Evolutionary conservation across 148 eudicot genomes (phyloP).

Genomic region (Fagopyrum homotropicum): DNA sequence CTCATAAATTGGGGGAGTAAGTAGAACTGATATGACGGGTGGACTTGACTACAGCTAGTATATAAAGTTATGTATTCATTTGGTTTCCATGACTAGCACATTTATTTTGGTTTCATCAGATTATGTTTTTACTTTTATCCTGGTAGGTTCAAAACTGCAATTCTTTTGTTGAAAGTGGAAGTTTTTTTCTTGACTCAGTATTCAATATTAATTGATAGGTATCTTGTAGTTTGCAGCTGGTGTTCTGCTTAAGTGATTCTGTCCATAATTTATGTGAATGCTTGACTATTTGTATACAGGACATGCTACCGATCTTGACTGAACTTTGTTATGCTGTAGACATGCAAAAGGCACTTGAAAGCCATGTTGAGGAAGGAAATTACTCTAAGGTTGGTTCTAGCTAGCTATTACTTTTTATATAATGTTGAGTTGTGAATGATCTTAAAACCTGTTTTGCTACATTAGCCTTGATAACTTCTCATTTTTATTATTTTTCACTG

Average conservation of each 20-base stretch:
- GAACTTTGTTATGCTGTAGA: conserved; percentile 58
- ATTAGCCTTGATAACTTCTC: background rate
- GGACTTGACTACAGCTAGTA: background rate
- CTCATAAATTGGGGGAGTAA: too few species aligned
- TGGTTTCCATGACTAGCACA: background rate
- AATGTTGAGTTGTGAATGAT: too few species aligned
- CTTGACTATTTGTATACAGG: conserved; percentile 38
- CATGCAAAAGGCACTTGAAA: conserved; percentile 76
- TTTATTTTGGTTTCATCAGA: too few species aligned
- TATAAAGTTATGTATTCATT: background rate
- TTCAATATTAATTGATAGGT: background rate
- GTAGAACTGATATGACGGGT: background rate
- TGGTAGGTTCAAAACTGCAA: background rate
- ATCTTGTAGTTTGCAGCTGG: background rate
- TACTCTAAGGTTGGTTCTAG: conserved; percentile 55
- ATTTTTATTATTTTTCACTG: background rate
- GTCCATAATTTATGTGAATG: conserved; percentile 6
- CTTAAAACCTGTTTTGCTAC: background rate
- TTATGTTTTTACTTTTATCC: background rate
- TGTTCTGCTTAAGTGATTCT: background rate
- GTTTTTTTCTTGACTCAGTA: background rate
- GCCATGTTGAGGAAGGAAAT: conserved; percentile 69
- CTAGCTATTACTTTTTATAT: too few species aligned
- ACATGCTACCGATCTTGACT: conserved; percentile 65
- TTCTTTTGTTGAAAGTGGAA: background rate